Evolutionary conservation across 2,329 filamentous ascomycete genomes (phyloP).

Genomic region (Trichoderma koningiopsis): DNA sequence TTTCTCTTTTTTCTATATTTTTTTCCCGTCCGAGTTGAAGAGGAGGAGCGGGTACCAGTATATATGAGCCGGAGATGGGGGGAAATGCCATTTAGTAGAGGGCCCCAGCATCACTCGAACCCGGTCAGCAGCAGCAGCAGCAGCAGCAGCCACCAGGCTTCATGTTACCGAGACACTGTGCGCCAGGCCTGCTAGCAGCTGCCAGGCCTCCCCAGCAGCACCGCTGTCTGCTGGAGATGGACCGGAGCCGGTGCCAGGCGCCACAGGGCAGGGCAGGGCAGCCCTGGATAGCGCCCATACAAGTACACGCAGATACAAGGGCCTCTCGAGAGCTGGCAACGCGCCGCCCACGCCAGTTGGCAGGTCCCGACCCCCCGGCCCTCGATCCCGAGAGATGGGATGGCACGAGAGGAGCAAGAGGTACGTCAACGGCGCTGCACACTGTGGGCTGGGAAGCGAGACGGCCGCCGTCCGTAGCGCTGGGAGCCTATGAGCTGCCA

Average conservation of each 20-base stretch:
- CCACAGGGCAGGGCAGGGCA: background rate
- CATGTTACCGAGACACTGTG: conserved; percentile 15
- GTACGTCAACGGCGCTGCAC: background rate
- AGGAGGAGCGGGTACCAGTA: background rate
- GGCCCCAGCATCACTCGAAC: background rate
- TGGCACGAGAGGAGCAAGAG: background rate
- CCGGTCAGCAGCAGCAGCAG: conserved; percentile 1
- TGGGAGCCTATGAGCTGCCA: background rate
- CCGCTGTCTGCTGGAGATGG: background rate
- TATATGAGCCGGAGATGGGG: background rate
- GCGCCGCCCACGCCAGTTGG: conserved; percentile 1
- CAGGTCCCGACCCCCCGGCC: conserved; percentile 4
- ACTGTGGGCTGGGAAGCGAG: background rate
- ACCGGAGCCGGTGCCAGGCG: background rate
- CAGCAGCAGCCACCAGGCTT: background rate
- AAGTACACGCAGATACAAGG: background rate
- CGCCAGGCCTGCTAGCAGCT: background rate
- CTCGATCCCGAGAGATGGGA: conserved; percentile 24
- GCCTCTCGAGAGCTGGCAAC: background rate
- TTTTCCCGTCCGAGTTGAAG: background rate
- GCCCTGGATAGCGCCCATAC: background rate
- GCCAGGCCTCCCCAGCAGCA: background rate
- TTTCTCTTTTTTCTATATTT: background rate
- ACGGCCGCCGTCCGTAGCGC: background rate
- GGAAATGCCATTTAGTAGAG: background rate